A percentile compares a stretch with the other conserved stretches of the same genome.
Conservation (phyloP, 106 monocot species). For the Apostasia ramifera region DNA sequence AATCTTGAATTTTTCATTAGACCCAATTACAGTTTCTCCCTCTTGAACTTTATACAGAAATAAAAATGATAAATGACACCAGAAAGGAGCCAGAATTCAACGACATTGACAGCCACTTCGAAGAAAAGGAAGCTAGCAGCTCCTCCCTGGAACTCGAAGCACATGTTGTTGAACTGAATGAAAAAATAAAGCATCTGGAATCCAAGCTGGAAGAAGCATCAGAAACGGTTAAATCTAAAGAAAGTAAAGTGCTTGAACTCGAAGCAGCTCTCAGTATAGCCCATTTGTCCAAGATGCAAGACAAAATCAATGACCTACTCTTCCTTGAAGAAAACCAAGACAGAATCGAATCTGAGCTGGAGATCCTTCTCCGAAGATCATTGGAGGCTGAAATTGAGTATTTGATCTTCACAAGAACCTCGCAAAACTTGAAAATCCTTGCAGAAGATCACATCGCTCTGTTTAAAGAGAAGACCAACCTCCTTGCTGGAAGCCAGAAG, state of each 20-base stretch:
- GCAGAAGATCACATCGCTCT: conserved; percentile 9
- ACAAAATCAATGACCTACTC: not conserved
- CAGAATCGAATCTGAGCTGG: conserved; percentile 40
- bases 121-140: conserved; percentile 27
- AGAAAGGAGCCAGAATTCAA: conserved; percentile 2
- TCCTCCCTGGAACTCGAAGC: conserved; percentile 11
- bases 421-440: conserved; percentile 20
- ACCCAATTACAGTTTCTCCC: not conserved
- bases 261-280: conserved; percentile 12
- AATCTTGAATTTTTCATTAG: too few species aligned
- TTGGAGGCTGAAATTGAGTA: conserved; percentile 44
- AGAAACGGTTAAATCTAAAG: conserved; percentile 9
- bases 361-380: conserved; percentile 29
- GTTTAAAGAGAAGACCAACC: conserved; percentile 22
- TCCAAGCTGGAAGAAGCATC: conserved; percentile 21
- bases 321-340: conserved; percentile 5
- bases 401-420: conserved; percentile 25
- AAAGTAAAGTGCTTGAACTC: conserved; percentile 27
- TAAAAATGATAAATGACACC: conserved; percentile 34
- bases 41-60: conserved; percentile 15
- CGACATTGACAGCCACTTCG: conserved; percentile 13
- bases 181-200: conserved; percentile 18
- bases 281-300: not conserved
- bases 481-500: conserved; percentile 9
- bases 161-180: conserved; percentile 9